Evolutionary conservation across 2,329 filamentous ascomycete genomes (phyloP), one percentile per base, ranked within the genome.

Genomic region (Epichloe gansuensis): DNA sequence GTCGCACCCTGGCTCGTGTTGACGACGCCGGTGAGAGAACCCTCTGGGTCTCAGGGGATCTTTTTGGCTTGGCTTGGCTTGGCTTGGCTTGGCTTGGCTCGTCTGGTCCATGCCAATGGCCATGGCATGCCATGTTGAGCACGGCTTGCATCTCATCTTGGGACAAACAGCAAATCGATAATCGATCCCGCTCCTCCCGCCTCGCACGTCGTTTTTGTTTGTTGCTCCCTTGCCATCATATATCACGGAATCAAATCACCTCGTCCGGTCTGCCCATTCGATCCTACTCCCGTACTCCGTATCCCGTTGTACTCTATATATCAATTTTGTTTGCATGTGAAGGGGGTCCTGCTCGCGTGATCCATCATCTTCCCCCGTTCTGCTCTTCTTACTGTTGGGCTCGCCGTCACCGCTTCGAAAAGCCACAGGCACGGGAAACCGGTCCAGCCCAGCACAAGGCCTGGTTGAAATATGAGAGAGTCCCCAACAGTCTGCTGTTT

Each of bases 401-500:
- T 31, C 48, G 48, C 48, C 31, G 40, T 43, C 27, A 44, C 25
- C 35, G 42, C 34, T 51, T 47, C 49, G 43, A 51, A 43, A 36
- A 31, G 27, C 27, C 27, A 31, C 27, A 21, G 8, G 3, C 27
- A 31, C 27, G 27, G 8, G 8, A 31, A 4, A 31, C 1, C 27
- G 27, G 27, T 31, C 27, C 41, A 27, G 41, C 23, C 8, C 12
- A 31, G 23, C 21, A 11, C 47, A 42, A 21, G 12, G 25, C 34
- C 5, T 25, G 36, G 47, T 21, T 50, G 47, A 54, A 56, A 54
- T 25, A 56, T 56, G 55, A 49, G 54, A 53, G 47, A 53, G 39
- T 15, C 41, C 41, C 50, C 34, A 13, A 11, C 51, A 15, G 13
- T 38, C 7, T 31, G 25, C 21, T 47, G 44, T 15, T 49, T 39